Conservation (phyloP, 2,329 filamentous ascomycete genomes). For the Penicillium occitanis region DNA sequence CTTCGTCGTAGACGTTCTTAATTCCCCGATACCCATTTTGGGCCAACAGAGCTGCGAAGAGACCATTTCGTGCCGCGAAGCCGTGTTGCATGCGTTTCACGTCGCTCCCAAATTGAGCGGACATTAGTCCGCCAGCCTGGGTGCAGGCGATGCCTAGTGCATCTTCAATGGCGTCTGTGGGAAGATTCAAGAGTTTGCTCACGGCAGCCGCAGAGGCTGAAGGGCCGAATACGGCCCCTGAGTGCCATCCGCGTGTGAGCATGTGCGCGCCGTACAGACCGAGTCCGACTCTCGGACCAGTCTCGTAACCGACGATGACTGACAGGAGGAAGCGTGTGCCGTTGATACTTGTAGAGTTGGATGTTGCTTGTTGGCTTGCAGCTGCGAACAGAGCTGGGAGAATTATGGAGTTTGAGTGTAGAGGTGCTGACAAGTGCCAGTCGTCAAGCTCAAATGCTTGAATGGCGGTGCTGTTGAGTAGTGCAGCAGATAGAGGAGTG, state of each 20-base stretch:
- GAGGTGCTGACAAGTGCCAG: background rate
- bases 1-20: background rate
- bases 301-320: background rate
- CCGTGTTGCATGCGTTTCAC: slow-evolving; percentile 50
- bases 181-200: slow-evolving; percentile 36
- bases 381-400: background rate
- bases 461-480: background rate
- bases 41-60: slow-evolving; percentile 22
- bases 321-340: background rate
- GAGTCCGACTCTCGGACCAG: background rate
- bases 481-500: background rate
- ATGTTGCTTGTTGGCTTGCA: background rate
- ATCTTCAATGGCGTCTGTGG: slow-evolving; percentile 27
- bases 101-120: slow-evolving; percentile 44
- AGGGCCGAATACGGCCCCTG: slow-evolving; percentile 43
- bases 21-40: background rate
- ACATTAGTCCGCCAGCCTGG: slow-evolving; percentile 44
- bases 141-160: slow-evolving; percentile 34
- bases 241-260: slow-evolving; percentile 33
- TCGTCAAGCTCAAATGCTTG: background rate
- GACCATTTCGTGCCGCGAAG: slow-evolving; percentile 47
- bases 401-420: background rate
- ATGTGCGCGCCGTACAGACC: slow-evolving; percentile 42
- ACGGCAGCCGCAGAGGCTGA: slow-evolving; percentile 36
- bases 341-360: background rate